A percentile compares a stretch with the other conserved stretches of the same genome.
Conservation (phyloP, 768 basidiomycete genomes). For the Lentinula guzmanii region DNA sequence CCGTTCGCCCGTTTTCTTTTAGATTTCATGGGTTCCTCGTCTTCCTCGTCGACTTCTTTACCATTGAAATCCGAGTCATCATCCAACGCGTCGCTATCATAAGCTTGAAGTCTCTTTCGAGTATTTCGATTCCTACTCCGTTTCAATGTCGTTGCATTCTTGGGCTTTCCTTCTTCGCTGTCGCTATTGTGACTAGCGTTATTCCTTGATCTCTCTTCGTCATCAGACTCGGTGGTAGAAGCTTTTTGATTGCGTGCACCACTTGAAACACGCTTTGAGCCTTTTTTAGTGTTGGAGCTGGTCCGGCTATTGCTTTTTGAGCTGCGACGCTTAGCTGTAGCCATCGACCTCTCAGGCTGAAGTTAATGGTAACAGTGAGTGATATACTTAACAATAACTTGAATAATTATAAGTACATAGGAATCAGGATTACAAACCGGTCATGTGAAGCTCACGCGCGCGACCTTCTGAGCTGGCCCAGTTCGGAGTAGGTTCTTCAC, state of each 20-base stretch:
- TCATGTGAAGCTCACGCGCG: too few relatives aligned
- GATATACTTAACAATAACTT: too few relatives aligned
- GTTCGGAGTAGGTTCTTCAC: too few relatives aligned
- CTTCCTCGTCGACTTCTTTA: background rate
- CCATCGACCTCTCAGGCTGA: background rate
- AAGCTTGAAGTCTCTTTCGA: slow-evolving; percentile 4
- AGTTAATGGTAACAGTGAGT: background rate
- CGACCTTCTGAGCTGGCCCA: too few relatives aligned
- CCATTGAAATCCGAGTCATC: slow-evolving; percentile 16
- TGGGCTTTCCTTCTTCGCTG: background rate
- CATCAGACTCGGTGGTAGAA: background rate
- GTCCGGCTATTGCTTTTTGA: background rate
- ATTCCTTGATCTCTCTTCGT: background rate
- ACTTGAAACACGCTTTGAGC: background rate
- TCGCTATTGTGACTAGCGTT: background rate
- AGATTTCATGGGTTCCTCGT: slow-evolving; percentile 16
- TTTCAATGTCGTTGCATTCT: background rate
- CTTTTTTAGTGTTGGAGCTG: background rate
- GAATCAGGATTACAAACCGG: too few relatives aligned
- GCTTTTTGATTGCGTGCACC: background rate
- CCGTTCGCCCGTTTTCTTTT: slow-evolving; percentile 17
- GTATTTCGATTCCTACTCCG: background rate
- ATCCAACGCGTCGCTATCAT: slow-evolving; percentile 43
- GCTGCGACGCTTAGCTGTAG: background rate
- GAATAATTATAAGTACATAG: too few relatives aligned